Evolutionary conservation across 352 stramenopile genomes (phyloP).

Genomic region (Phytophthora hybrid): DNA sequence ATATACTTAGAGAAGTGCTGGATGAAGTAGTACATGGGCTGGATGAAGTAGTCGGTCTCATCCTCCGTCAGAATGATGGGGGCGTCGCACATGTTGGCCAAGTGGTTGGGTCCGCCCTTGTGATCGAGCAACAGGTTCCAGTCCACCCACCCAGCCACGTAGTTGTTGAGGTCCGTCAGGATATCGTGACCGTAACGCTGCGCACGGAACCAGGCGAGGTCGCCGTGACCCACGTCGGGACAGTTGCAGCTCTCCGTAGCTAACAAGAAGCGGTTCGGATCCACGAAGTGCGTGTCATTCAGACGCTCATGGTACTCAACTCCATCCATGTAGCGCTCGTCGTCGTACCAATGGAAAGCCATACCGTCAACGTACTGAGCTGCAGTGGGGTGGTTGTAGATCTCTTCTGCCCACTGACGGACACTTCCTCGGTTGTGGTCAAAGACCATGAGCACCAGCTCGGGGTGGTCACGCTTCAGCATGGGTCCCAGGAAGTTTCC

Average conservation of each 20-base stretch:
- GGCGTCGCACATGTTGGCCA: slow-evolving; percentile 79
- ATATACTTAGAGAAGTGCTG: slow-evolving; percentile 91
- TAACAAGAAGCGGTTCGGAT: slow-evolving; percentile 72
- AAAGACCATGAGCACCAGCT: slow-evolving; percentile 92
- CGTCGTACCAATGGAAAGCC: slow-evolving; percentile 93
- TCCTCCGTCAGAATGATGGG: slow-evolving; percentile 78
- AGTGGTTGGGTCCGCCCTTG: slow-evolving; percentile 90
- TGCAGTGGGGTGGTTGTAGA: slow-evolving; percentile 69
- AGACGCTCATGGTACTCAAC: slow-evolving; percentile 79
- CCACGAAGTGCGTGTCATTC: slow-evolving; percentile 85
- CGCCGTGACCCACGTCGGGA: slow-evolving; percentile 62
- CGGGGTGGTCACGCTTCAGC: slow-evolving; percentile 65
- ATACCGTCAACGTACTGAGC: slow-evolving; percentile 90
- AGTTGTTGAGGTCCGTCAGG: slow-evolving; percentile 91
- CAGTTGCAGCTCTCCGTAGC: slow-evolving; percentile 85
- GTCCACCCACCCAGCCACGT: slow-evolving; percentile 90
- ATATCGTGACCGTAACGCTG: slow-evolving; percentile 93
- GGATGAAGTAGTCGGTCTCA: slow-evolving; percentile 68
- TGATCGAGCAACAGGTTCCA: slow-evolving; percentile 94
- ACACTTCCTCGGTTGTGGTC: slow-evolving; percentile 93
- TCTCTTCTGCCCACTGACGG: slow-evolving; percentile 71
- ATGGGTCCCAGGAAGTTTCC: slow-evolving; percentile 81
- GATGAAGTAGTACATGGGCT: slow-evolving; percentile 93
- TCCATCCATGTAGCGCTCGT: slow-evolving; percentile 73
- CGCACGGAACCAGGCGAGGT: slow-evolving; percentile 82